phyloP scores from a whole-genome alignment of 805 yeast genomes.

The Pichia gijzeniarum region DNA sequence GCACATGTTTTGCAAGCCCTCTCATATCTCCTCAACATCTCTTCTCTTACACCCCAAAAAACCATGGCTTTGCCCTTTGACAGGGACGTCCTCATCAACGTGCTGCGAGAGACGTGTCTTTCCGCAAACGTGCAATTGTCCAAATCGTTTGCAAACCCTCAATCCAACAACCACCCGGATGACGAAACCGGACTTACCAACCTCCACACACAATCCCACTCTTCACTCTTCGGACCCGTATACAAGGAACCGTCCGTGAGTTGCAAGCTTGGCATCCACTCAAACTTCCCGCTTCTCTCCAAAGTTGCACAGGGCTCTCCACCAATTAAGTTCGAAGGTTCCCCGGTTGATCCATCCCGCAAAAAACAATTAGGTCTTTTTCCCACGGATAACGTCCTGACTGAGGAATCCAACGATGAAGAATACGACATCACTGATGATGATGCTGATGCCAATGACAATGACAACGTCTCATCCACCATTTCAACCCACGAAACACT shows the following conservation, averaged over 20 bases:
- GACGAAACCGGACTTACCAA: no score
- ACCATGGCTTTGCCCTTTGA: slow-evolving; percentile 18
- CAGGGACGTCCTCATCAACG: slow-evolving; percentile 13
- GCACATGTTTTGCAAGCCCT: no score
- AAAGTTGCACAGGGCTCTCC: slow-evolving; percentile 5
- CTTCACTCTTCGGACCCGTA: slow-evolving; percentile 2
- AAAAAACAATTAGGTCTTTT: not conserved
- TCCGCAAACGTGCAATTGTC: slow-evolving; percentile 4
- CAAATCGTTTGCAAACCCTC: not conserved
- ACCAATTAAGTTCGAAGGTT: slow-evolving; percentile 8
- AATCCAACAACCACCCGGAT: not conserved
- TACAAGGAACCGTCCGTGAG: slow-evolving; percentile 2
- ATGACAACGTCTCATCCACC: no score
- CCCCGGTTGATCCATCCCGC: not conserved
- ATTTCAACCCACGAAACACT: no score
- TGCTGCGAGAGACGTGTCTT: slow-evolving; percentile 13
- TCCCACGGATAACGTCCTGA: not conserved
- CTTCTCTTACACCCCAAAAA: not conserved
- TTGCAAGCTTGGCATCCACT: not conserved
- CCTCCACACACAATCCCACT: not conserved
- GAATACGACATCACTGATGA: no score
- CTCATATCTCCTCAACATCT: no score
- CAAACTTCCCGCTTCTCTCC: slow-evolving; percentile 12
- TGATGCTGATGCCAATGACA: slow-evolving; percentile 4
- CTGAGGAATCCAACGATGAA: slow-evolving; percentile 5